Evolutionary conservation across 2,329 filamentous ascomycete genomes (phyloP).

Genomic region (Aschersonia sp.): DNA sequence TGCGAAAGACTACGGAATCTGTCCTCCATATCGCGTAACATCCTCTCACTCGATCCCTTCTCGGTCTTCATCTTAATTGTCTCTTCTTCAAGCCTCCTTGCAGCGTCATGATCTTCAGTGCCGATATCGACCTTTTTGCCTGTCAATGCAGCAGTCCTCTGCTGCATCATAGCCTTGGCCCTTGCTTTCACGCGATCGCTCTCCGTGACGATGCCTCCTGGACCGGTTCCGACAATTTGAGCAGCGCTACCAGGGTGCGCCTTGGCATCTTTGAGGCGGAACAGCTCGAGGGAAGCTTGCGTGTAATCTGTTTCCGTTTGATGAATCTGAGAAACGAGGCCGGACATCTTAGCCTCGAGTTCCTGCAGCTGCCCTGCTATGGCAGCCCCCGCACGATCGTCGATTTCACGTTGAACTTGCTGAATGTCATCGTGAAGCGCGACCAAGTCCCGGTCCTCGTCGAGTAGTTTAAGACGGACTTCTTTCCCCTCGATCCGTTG

Average conservation of each 20-base stretch:
- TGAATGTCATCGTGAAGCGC: slow-evolving; percentile 88
- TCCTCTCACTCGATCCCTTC: slow-evolving; percentile 85
- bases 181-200: slow-evolving; percentile 88
- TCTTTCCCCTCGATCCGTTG: slow-evolving; percentile 94
- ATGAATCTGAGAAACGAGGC: slow-evolving; percentile 83
- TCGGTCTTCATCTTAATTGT: slow-evolving; percentile 68
- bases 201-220: slow-evolving; percentile 81
- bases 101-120: slow-evolving; percentile 63
- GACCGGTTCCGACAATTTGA: slow-evolving; percentile 80
- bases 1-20: slow-evolving; percentile 80
- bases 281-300: slow-evolving; percentile 81
- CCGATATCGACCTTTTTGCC: slow-evolving; percentile 61
- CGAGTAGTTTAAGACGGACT: slow-evolving; percentile 56
- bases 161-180: slow-evolving; percentile 97
- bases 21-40: slow-evolving; percentile 94
- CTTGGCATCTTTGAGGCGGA: slow-evolving; percentile 87
- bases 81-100: slow-evolving; percentile 81
- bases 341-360: slow-evolving; percentile 77
- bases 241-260: slow-evolving; percentile 70
- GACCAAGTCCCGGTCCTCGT: slow-evolving; percentile 54
- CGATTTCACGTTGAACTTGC: slow-evolving; percentile 87
- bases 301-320: slow-evolving; percentile 85
- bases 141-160: slow-evolving; percentile 81
- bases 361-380: slow-evolving; percentile 70
- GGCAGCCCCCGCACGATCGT: slow-evolving; percentile 67